phyloP scores from a whole-genome alignment of 2,329 filamentous ascomycete species.

The Colletotrichum paranaense region DNA sequence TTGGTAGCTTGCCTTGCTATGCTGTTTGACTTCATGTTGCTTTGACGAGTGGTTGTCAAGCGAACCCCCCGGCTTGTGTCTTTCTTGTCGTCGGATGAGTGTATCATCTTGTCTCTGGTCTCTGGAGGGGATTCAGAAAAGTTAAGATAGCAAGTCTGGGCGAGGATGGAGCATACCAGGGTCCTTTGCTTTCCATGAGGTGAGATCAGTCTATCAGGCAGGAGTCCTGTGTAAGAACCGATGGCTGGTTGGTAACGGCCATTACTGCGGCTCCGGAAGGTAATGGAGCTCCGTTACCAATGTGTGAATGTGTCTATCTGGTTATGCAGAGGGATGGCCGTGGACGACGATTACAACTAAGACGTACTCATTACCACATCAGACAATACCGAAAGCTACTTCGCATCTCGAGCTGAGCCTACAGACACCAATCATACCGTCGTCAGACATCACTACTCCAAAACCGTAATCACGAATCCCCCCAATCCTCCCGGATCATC shows the following conservation, averaged over 20 bases:
- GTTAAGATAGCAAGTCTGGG: background rate
- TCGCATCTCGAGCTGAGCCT: background rate
- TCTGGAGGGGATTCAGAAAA: background rate
- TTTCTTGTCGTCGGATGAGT: background rate
- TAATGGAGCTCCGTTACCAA: background rate
- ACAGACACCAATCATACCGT: background rate
- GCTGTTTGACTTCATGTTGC: background rate
- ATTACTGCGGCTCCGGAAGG: background rate
- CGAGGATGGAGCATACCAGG: background rate
- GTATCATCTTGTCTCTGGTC: no score
- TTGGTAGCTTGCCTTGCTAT: background rate
- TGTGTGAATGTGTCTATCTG: background rate
- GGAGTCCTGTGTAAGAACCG: background rate
- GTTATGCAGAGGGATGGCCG: background rate
- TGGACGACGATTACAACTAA: background rate
- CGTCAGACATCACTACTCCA: background rate
- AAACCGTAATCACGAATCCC: background rate
- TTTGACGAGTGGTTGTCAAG: no score
- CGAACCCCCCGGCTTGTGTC: no score
- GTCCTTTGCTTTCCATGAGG: background rate
- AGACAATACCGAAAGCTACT: background rate
- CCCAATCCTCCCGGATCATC: conserved; percentile 43
- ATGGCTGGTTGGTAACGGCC: background rate
- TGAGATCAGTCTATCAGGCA: background rate
- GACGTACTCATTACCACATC: background rate